Evolutionary conservation across 352 stramenopile species (phyloP).

Genomic region (Thalassiosira livingstoniorum): DNA sequence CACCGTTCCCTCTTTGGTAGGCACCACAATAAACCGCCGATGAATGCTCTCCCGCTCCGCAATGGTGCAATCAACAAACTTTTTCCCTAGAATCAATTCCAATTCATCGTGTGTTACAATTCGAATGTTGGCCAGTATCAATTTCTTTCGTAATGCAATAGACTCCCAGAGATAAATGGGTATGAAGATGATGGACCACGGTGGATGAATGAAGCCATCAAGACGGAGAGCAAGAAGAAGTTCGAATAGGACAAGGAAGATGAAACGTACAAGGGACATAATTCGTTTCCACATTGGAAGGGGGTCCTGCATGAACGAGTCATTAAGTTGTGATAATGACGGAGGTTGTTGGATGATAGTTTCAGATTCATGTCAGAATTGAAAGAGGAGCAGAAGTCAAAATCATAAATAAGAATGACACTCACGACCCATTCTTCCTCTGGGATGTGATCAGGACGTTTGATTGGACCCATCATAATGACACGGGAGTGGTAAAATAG

Average conservation of each 20-base stretch:
- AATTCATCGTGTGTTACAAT: conserved; percentile 83
- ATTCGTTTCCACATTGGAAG: conserved; percentile 77
- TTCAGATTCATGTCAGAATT: too few relatives aligned
- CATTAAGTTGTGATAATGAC: background rate
- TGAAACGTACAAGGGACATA: conserved; percentile 70
- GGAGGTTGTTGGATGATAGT: too few relatives aligned
- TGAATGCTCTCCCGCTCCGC: conserved; percentile 74
- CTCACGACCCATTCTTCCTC: conserved; percentile 76
- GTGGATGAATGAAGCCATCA: conserved; percentile 62
- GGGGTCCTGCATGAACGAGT: conserved; percentile 55
- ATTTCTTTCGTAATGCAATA: conserved; percentile 76
- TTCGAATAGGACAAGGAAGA: conserved; percentile 77
- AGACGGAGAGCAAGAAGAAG: conserved; percentile 72
- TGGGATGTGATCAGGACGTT: conserved; percentile 76
- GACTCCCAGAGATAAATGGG: conserved; percentile 81
- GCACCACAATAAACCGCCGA: conserved; percentile 76
- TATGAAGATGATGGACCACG: conserved; percentile 74
- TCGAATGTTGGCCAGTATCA: conserved; percentile 65
- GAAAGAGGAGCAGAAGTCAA: background rate
- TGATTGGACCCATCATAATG: conserved; percentile 83
- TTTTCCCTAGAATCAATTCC: conserved; percentile 77
- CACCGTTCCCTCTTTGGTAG: conserved; percentile 52
- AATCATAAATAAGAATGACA: background rate
- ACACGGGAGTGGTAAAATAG: conserved; percentile 82
- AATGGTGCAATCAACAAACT: conserved; percentile 70